Conservation (phyloP, 2,329 filamentous ascomycete genomes). For the Penicillium sp. region DNA sequence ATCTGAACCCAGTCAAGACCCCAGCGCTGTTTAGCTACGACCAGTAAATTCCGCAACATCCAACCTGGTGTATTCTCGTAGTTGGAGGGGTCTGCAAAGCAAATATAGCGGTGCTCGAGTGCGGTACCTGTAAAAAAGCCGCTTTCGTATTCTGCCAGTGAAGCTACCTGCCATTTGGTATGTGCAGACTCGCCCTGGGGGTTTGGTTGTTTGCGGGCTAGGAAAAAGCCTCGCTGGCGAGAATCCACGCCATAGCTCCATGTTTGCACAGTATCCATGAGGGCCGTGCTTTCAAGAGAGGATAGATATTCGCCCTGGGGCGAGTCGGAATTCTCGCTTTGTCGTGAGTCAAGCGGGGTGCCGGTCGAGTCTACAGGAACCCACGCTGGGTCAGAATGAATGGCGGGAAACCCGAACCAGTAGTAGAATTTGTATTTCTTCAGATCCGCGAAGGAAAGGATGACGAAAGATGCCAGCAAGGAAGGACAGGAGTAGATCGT, state of each 20-base stretch:
- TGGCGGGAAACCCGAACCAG: slow-evolving; percentile 92
- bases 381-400: slow-evolving; percentile 88
- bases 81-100: slow-evolving; percentile 90
- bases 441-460: slow-evolving; percentile 89
- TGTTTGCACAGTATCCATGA: slow-evolving; percentile 80
- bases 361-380: slow-evolving; percentile 49
- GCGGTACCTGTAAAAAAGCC: slow-evolving; percentile 78
- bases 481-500: slow-evolving; percentile 95
- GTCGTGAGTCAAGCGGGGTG: slow-evolving; percentile 18
- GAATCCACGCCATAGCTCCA: slow-evolving; percentile 82
- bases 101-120: slow-evolving; percentile 74
- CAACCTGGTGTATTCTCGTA: slow-evolving; percentile 85
- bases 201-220: slow-evolving; percentile 61
- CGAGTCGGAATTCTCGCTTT: slow-evolving; percentile 7
- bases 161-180: slow-evolving; percentile 67
- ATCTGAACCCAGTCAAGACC: slow-evolving; percentile 74
- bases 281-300: slow-evolving; percentile 67
- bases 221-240: slow-evolving; percentile 89
- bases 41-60: slow-evolving; percentile 85
- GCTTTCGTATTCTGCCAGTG: slow-evolving; percentile 73
- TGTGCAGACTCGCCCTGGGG: background rate
- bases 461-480: slow-evolving; percentile 80
- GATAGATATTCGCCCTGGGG: slow-evolving; percentile 49
- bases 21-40: slow-evolving; percentile 81
- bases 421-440: slow-evolving; percentile 99